phyloP scores from a whole-genome alignment of 805 yeast species.

The Kluyveromyces nonfermentans region DNA sequence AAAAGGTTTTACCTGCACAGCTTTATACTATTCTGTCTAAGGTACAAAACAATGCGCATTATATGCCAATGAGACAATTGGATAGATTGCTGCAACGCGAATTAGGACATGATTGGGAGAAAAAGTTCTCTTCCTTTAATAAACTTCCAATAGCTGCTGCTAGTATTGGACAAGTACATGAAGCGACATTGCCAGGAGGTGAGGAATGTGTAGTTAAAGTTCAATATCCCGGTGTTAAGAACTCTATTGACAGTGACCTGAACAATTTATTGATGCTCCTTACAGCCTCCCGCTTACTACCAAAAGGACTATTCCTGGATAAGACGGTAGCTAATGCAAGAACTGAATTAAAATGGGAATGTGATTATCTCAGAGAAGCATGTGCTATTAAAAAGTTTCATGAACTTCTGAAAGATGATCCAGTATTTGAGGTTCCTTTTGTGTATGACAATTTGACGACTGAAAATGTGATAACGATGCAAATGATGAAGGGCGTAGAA shows the following conservation, averaged over 20 bases:
- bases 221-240: constrained; percentile 95
- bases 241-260: constrained; percentile 88
- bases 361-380: constrained; percentile 90
- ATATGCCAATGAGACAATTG: constrained; percentile 90
- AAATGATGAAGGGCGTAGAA: constrained; percentile 73
- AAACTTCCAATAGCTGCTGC: constrained; percentile 95
- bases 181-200: constrained; percentile 58
- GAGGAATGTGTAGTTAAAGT: constrained; percentile 86
- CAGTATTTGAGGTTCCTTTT: constrained; percentile 68
- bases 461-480: constrained; percentile 82
- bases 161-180: constrained; percentile 93
- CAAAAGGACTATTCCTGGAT: constrained; percentile 86
- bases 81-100: constrained; percentile 64
- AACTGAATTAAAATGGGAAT: constrained; percentile 91
- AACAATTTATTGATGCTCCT: constrained; percentile 73
- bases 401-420: constrained; percentile 47
- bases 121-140: constrained; percentile 62
- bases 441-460: constrained; percentile 74
- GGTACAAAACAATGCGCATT: constrained; percentile 91
- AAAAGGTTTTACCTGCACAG: constrained; percentile 73
- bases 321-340: constrained; percentile 90
- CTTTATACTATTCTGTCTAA: constrained; percentile 69
- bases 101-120: constrained; percentile 71
- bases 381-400: constrained; percentile 59
- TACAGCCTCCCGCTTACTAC: constrained; percentile 79